Percentiles rank a stretch among this genome's conserved stretches.
phyloP scores from a whole-genome alignment of 345 rosid genomes.

The Brassica rapa region DNA sequence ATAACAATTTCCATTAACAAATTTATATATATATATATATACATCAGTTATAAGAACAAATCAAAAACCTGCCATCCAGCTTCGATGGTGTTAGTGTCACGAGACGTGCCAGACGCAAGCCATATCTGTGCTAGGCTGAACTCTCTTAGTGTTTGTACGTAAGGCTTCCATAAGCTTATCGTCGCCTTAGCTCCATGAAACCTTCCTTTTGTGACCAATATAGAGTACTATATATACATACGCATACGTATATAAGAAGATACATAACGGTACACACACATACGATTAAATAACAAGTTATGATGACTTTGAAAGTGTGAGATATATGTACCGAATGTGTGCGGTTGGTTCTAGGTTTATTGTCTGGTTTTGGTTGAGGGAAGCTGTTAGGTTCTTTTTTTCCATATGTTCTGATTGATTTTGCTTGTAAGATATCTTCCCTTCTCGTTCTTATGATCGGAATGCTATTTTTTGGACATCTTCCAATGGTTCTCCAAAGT shows the following conservation, averaged over 20 bases:
- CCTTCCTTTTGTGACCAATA: neutral
- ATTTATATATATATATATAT: neutral
- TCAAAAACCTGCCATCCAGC: conserved; percentile 10
- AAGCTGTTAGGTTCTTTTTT: neutral
- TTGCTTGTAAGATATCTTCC: conserved; percentile 3
- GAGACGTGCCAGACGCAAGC: neutral
- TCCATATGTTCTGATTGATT: neutral
- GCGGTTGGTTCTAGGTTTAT: neutral
- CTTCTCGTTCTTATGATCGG: neutral
- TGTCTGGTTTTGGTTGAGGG: neutral
- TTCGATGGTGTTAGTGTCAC: neutral
- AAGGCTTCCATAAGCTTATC: conserved; percentile 12
- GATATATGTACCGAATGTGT: neutral
- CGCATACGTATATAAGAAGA: neutral
- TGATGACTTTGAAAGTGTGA: neutral
- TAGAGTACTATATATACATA: neutral
- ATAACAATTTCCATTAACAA: neutral
- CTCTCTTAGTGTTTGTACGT: neutral
- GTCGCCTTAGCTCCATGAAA: conserved; percentile 2
- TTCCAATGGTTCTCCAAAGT: neutral
- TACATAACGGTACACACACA: neutral
- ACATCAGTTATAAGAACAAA: neutral
- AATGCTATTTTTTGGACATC: conserved; percentile 9
- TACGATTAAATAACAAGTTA: neutral
- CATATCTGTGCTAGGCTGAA: conserved; percentile 14